These are phyloP conservation scores for Cladochytrium tenue DNA, from an alignment of 371 early-diverging fungal genomes.

Conservation along the genomic window DNA sequence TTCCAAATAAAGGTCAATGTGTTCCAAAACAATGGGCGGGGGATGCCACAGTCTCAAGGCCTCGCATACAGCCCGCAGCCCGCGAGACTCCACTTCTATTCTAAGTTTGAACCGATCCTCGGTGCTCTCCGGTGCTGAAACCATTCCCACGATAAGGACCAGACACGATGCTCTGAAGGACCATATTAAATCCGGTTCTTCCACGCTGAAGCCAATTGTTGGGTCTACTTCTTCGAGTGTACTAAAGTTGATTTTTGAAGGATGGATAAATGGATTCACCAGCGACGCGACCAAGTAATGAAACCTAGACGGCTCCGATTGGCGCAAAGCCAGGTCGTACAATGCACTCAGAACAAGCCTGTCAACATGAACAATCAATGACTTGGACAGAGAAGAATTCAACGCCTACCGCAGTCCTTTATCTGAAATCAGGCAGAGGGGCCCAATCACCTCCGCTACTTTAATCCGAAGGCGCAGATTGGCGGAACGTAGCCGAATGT, in stretches of 20 bases:
- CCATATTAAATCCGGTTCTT: slow-evolving; percentile 24
- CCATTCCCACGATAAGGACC: slow-evolving; percentile 34
- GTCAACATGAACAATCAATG: not conserved
- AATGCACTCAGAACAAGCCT: slow-evolving; percentile 8
- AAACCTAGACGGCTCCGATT: slow-evolving; percentile 13
- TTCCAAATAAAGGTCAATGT: slow-evolving; percentile 38
- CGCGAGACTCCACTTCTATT: slow-evolving; percentile 28
- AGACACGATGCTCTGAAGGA: slow-evolving; percentile 29
- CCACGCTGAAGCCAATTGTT: not conserved
- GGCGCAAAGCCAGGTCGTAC: slow-evolving; percentile 4
- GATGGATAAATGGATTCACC: slow-evolving; percentile 13
- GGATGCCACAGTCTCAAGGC: slow-evolving; percentile 17
- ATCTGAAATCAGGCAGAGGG: slow-evolving; percentile 33
- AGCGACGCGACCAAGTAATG: slow-evolving; percentile 17
- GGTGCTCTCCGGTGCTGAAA: slow-evolving; percentile 33
- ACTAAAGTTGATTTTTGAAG: not conserved
- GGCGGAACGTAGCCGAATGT: slow-evolving; percentile 15
- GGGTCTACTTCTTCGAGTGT: not conserved
- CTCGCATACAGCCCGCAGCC: slow-evolving; percentile 18
- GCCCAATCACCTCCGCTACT: slow-evolving; percentile 27
- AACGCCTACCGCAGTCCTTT: slow-evolving; percentile 18
- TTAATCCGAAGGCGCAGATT: slow-evolving; percentile 18
- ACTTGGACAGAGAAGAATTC: not conserved
- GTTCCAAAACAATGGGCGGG: slow-evolving; percentile 21
- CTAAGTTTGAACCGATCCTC: slow-evolving; percentile 26